Evolutionary conservation across 2,329 filamentous ascomycete species (phyloP).

Genomic region (Kalmusia sp.): DNA sequence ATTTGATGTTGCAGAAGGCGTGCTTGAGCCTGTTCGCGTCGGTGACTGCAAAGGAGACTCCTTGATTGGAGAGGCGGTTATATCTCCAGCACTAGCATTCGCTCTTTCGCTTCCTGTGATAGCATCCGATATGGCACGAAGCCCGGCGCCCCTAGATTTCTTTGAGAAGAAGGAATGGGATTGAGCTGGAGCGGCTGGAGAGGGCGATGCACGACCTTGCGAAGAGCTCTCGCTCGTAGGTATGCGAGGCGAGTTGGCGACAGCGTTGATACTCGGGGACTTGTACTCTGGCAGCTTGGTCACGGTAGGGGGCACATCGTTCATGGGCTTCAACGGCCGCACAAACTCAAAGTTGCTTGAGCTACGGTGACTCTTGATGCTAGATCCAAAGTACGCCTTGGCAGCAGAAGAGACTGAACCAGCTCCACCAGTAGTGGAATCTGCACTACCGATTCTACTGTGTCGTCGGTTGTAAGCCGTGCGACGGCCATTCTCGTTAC

Average conservation of each 20-base stretch:
- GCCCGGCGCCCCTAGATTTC: conserved; percentile 65
- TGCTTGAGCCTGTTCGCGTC: conserved; percentile 77
- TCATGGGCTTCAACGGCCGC: conserved; percentile 48
- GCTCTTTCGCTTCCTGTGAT: conserved; percentile 63
- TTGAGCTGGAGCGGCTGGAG: conserved; percentile 40
- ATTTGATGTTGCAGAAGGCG: conserved; percentile 62
- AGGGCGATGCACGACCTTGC: conserved; percentile 54
- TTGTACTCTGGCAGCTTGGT: conserved; percentile 63
- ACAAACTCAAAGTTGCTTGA: conserved; percentile 59
- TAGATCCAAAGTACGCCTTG: conserved; percentile 73
- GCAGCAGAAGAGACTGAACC: conserved; percentile 62
- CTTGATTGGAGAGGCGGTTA: conserved; percentile 53
- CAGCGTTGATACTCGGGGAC: conserved; percentile 54
- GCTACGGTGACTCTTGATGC: conserved; percentile 40
- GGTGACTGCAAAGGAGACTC: conserved; percentile 67
- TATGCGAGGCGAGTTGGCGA: conserved; percentile 48
- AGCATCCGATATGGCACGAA: conserved; percentile 83
- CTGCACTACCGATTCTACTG: conserved; percentile 79
- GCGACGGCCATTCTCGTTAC: conserved; percentile 59
- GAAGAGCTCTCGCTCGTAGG: conserved; percentile 59
- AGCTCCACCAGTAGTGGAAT: conserved; percentile 70
- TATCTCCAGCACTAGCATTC: conserved; percentile 49
- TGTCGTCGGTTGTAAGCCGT: conserved; percentile 71
- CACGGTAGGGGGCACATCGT: conserved; percentile 60
- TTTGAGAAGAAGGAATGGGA: conserved; percentile 49